Conservation (phyloP, 2,329 filamentous ascomycete species). For the Neocucurbitaria cava region DNA sequence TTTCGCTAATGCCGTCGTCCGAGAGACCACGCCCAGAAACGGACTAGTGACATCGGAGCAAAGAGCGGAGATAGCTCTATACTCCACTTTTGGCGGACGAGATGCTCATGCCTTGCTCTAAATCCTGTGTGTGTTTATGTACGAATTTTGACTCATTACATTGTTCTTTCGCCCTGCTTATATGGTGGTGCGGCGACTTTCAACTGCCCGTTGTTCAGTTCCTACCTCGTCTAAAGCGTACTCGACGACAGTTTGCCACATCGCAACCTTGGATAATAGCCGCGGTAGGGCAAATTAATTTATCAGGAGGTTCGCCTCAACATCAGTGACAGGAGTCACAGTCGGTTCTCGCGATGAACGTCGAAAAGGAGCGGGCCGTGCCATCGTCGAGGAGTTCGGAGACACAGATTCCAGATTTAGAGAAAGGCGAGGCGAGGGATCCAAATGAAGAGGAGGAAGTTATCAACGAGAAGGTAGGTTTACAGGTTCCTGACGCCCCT, state of each 20-base stretch:
- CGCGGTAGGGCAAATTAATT: neutral
- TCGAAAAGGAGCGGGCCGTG: constrained; percentile 17
- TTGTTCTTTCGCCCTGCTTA: neutral
- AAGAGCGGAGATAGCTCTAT: constrained; percentile 11
- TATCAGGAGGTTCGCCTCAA: neutral
- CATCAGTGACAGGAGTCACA: neutral
- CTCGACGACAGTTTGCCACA: neutral
- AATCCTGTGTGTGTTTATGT: neutral
- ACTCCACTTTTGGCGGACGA: neutral
- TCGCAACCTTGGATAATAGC: neutral
- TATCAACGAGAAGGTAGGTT: constrained; percentile 12
- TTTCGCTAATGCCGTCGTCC: constrained; percentile 19
- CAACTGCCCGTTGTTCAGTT: neutral
- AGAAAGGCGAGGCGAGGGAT: constrained; percentile 20
- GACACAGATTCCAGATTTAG: constrained; percentile 19
- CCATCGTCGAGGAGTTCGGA: constrained; percentile 35
- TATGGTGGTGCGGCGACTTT: neutral
- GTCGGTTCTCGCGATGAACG: constrained; percentile 22
- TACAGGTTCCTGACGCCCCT: too few relatives aligned
- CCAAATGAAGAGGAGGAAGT: constrained; percentile 12
- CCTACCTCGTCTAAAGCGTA: neutral
- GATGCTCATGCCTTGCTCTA: neutral
- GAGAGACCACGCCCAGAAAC: constrained; percentile 9
- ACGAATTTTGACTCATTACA: neutral
- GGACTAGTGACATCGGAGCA: constrained; percentile 6